Evolutionary conservation across 495 filamentous ascomycete species (phyloP).

Genomic region (Xylaria venustula): DNA sequence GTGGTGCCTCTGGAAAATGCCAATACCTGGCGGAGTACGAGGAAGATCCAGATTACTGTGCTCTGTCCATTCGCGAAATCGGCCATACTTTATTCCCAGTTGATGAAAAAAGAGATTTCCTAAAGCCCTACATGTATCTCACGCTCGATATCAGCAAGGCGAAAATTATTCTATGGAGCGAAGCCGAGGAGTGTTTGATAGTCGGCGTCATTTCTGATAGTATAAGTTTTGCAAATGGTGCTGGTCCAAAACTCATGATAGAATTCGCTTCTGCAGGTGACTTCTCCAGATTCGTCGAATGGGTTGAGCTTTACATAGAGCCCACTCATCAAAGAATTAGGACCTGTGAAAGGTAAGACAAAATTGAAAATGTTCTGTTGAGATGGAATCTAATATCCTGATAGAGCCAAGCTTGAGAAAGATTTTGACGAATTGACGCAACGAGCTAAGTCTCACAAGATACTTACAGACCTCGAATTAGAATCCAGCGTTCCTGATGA

Average conservation of each 20-base stretch:
- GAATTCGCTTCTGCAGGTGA: slow-evolving; percentile 19
- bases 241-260: slow-evolving; percentile 13
- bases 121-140: slow-evolving; percentile 18
- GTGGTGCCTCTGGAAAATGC: slow-evolving; percentile 21
- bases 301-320: slow-evolving; percentile 12
- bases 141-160: slow-evolving; percentile 17
- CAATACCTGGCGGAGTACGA: slow-evolving; percentile 13
- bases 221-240: slow-evolving; percentile 2
- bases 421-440: slow-evolving; percentile 12
- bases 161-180: not conserved
- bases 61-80: slow-evolving; percentile 14
- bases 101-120: slow-evolving; percentile 1
- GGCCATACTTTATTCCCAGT: slow-evolving; percentile 18
- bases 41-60: slow-evolving; percentile 13
- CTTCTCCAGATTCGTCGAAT: slow-evolving; percentile 15
- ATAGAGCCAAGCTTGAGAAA: slow-evolving; percentile 18
- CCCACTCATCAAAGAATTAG: not conserved
- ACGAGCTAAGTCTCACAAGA: not conserved
- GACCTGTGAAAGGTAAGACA: slow-evolving; percentile 12
- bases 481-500: slow-evolving; percentile 8
- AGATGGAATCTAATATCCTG: slow-evolving; percentile 7
- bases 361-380: not conserved
- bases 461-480: not conserved
- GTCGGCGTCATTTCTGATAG: not conserved
- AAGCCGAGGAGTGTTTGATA: slow-evolving; percentile 1